phyloP scores from a whole-genome alignment of 1,139 yeast genomes.

The Geotrichum aggregatum region DNA sequence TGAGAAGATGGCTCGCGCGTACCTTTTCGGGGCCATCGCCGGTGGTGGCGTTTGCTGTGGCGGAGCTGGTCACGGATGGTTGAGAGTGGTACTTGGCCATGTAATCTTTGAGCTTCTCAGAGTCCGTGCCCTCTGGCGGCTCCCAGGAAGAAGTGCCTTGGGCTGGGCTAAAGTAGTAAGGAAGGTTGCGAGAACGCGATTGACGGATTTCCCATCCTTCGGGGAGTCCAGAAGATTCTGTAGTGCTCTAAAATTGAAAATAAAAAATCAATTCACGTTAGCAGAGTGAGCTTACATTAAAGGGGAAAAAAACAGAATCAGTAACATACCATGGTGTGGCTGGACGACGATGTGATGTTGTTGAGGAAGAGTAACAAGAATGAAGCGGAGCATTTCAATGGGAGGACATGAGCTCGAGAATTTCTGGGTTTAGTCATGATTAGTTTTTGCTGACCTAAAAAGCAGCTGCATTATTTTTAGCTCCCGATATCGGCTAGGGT shows the following conservation, averaged over 20 bases:
- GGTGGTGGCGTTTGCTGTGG: constrained; percentile 29
- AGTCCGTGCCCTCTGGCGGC: constrained; percentile 81
- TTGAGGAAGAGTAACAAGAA: too few species aligned
- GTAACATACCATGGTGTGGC: too few species aligned
- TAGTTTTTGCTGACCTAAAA: too few species aligned
- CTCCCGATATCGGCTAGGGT: too few species aligned
- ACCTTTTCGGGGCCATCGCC: constrained; percentile 53
- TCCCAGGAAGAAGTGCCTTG: constrained; percentile 84
- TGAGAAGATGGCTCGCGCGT: constrained; percentile 66
- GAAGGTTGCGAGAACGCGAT: constrained; percentile 78
- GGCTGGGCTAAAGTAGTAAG: constrained; percentile 69
- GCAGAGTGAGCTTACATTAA: too few species aligned
- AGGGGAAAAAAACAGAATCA: too few species aligned
- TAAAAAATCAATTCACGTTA: too few species aligned
- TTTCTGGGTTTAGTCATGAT: too few species aligned
- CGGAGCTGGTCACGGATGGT: constrained; percentile 23
- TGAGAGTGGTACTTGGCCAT: constrained; percentile 40
- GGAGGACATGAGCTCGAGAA: too few species aligned
- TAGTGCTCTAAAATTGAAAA: background rate
- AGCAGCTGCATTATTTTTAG: too few species aligned
- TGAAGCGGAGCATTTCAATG: too few species aligned
- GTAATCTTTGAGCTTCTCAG: constrained; percentile 55
- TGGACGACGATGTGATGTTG: too few species aligned
- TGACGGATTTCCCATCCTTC: constrained; percentile 76
- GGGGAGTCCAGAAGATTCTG: constrained; percentile 65